Evolutionary conservation across 2,329 filamentous ascomycete genomes (phyloP), one percentile per base, ranked within the genome.

Genomic region (Didymella pinodella): DNA sequence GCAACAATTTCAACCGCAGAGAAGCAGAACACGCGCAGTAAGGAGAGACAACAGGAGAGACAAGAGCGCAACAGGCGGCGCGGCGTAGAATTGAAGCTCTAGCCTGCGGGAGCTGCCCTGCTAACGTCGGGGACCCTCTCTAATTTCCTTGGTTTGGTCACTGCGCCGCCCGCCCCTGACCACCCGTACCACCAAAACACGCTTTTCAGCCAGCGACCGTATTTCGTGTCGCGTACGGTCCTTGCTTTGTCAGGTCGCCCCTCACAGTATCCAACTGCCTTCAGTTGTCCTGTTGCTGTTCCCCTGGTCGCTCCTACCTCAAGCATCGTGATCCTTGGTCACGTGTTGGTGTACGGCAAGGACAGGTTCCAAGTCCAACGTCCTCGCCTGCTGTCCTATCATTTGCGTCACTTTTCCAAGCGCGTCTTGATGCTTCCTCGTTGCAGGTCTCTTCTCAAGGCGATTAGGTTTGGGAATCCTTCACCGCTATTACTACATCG

Each of bases 61-160:
- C 58, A 52, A 50, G 16, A 48, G 14, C 26, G 26, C 47, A 50
- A 47, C 45, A 43, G 43, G 44, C 44, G 34, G 38, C 29, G 36
- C 43, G 43, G 48, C 43, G 53, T 47, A 49, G 44, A 48, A 49
- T 45, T 26, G 25, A 36, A 48, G 7, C 22, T 46, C 32, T 54
- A 50, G 52, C 45, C 53, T 32, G 44, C 57, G 57, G 48, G 32
- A 61, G 48, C 58, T 49, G 36, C 28, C 4, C 26, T 46, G 50
- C 46, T 40, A 51, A 41, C 49, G 16, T 41, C 32, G 50, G 46
- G 14, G 14, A 11, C 31, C 44, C 29, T 45, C 49, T 47, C 43
- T 55, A 60, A 60, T 60, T 55, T 60, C 52, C 57, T 43, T 20
- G 10, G 41, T n/a, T 36, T 59, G 57, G 57, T 31, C 57, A 45